Percentiles rank a stretch among this genome's conserved stretches.
Evolutionary conservation across 106 monocot genomes (phyloP).

Genomic region (Vanilla planifolia): DNA sequence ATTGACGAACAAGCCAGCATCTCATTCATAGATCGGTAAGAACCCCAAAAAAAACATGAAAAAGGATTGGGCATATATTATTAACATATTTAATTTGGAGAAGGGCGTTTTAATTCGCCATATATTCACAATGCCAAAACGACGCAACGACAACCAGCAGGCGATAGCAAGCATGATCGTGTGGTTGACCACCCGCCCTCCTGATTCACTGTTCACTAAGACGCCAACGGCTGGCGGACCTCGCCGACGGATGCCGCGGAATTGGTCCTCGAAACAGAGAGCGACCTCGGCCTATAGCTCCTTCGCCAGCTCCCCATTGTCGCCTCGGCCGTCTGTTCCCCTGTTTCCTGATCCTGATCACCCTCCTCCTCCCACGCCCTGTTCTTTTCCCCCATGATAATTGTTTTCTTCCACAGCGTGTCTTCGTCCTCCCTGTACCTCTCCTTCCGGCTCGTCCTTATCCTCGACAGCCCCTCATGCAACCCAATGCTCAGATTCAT

Average conservation of each 20-base stretch:
- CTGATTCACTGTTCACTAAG: too few relatives aligned
- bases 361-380: not conserved
- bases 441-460: not conserved
- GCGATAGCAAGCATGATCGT: too few relatives aligned
- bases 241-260: not conserved
- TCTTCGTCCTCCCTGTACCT: not conserved
- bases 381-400: constrained; percentile 1
- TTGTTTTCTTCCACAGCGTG: not conserved
- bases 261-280: not conserved
- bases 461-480: not conserved
- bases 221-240: not conserved
- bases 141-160: too few relatives aligned
- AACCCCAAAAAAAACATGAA: too few relatives aligned
- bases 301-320: not conserved
- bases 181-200: too few relatives aligned
- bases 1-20: too few relatives aligned
- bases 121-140: too few relatives aligned
- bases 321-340: too few relatives aligned
- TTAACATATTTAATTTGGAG: too few relatives aligned
- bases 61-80: too few relatives aligned
- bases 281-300: not conserved
- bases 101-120: too few relatives aligned
- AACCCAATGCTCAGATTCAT: not conserved
- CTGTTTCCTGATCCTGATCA: not conserved
- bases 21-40: too few relatives aligned